Percentiles rank a stretch among this genome's conserved stretches.
These are phyloP conservation scores for Beauveria scarabaeidicola DNA, from an alignment of 2,329 filamentous ascomycete species.

Conservation along the genomic window DNA sequence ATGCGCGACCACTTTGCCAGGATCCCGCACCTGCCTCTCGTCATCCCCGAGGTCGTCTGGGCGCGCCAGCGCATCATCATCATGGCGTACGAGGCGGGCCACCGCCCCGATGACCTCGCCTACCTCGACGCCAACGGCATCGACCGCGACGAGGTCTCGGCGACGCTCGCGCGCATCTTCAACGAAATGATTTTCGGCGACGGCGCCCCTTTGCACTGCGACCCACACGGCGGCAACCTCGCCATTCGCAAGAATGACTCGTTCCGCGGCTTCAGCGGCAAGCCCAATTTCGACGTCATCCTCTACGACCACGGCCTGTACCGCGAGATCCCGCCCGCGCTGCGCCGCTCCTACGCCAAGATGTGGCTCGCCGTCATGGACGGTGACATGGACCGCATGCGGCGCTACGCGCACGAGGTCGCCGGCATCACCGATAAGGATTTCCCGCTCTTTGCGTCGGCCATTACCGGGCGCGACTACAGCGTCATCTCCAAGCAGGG, in stretches of 20 bases:
- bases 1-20: constrained; percentile 73
- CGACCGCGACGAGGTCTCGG: constrained; percentile 90
- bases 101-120: constrained; percentile 77
- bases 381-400: constrained; percentile 77
- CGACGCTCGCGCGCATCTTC: constrained; percentile 83
- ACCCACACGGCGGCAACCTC: constrained; percentile 93
- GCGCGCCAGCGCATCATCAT: constrained; percentile 82
- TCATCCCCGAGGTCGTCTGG: constrained; percentile 87
- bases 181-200: constrained; percentile 99
- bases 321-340: constrained; percentile 71
- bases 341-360: constrained; percentile 85
- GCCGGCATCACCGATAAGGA: constrained; percentile 82
- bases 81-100: constrained; percentile 87
- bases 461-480: constrained; percentile 92
- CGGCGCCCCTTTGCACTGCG: constrained; percentile 84
- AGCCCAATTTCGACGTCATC: constrained; percentile 84
- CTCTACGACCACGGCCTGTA: constrained; percentile 97
- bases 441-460: constrained; percentile 90
- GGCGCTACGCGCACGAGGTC: constrained; percentile 78
- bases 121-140: constrained; percentile 82
- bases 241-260: constrained; percentile 71
- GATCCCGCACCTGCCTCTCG: constrained; percentile 65
- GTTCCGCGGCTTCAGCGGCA: constrained; percentile 39
- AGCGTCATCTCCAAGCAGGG: constrained; percentile 58
- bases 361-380: constrained; percentile 96